Evolutionary conservation across 345 rosid genomes (phyloP).

Genomic region (Rubroshorea leprosula): DNA sequence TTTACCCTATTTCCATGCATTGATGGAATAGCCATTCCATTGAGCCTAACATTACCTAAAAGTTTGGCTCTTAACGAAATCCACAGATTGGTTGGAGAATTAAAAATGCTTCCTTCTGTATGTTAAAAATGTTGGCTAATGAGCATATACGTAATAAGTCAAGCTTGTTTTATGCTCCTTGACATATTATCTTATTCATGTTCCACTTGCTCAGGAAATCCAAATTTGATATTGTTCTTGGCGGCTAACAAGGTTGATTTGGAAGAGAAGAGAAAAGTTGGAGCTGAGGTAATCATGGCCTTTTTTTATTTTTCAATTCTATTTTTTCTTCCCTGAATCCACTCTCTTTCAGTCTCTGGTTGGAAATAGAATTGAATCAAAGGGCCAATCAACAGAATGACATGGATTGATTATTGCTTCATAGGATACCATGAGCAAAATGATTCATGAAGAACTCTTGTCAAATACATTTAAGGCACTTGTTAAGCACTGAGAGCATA

Average conservation of each 20-base stretch:
- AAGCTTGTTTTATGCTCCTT: not conserved
- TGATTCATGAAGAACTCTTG: too few species aligned
- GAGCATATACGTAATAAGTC: too few species aligned
- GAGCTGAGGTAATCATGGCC: constrained; percentile 37
- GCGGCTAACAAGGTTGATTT: constrained; percentile 73
- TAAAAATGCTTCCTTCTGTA: not conserved
- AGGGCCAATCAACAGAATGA: too few species aligned
- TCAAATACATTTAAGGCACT: not conserved
- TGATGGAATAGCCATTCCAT: too few species aligned
- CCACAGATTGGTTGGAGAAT: too few species aligned
- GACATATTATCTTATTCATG: constrained; percentile 1
- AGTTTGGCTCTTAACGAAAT: too few species aligned
- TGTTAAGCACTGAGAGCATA: not conserved
- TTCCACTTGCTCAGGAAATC: constrained; percentile 43
- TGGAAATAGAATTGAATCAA: too few species aligned
- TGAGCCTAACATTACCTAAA: too few species aligned
- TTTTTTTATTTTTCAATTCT: not conserved
- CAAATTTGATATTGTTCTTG: constrained; percentile 56
- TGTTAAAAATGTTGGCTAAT: too few species aligned
- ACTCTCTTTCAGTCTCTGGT: not conserved
- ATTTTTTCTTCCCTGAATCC: not conserved
- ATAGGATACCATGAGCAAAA: too few species aligned
- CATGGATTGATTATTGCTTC: too few species aligned
- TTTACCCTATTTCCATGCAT: too few species aligned
- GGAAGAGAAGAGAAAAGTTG: constrained; percentile 57